Percentiles rank a stretch among this genome's conserved stretches.
Conservation (phyloP, 1,284 basidiomycete species). For the Polyporus tsugae region DNA sequence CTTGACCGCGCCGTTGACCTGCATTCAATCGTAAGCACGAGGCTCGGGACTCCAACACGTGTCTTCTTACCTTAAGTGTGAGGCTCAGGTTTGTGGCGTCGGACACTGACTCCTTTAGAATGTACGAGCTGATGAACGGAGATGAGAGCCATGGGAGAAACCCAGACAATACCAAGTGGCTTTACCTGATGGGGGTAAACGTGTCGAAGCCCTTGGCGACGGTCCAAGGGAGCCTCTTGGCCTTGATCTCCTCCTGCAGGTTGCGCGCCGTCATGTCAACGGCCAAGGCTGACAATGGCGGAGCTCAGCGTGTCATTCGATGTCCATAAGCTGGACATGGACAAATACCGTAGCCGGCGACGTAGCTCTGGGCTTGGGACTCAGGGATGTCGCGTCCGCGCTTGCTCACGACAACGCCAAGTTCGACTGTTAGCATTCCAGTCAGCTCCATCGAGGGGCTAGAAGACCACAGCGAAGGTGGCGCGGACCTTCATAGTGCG, state of each 20-base stretch:
- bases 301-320: not conserved
- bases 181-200: slow-evolving; percentile 77
- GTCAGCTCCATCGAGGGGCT: not conserved
- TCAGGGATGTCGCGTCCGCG: slow-evolving; percentile 83
- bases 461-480: not conserved
- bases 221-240: slow-evolving; percentile 93
- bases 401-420: slow-evolving; percentile 95
- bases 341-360: slow-evolving; percentile 87
- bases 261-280: slow-evolving; percentile 97
- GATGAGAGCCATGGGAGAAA: not conserved
- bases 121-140: slow-evolving; percentile 67
- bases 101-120: slow-evolving; percentile 75
- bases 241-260: slow-evolving; percentile 93
- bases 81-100: slow-evolving; percentile 84
- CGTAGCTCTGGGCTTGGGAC: slow-evolving; percentile 75
- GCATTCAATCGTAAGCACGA: slow-evolving; percentile 14
- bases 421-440: slow-evolving; percentile 74
- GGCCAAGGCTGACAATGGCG: slow-evolving; percentile 72
- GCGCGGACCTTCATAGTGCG: slow-evolving; percentile 89
- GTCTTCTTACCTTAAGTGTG: slow-evolving; percentile 68
- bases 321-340: not conserved
- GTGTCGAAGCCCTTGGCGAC: slow-evolving; percentile 82
- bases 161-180: not conserved
- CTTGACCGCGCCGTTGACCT: slow-evolving; percentile 86
- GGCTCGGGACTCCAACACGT: not conserved